Percentiles rank a stretch among this genome's conserved stretches.
These are phyloP conservation scores for Aureobasidium sp. DNA, from an alignment of 2,329 filamentous ascomycete genomes.

Conservation along the genomic window DNA sequence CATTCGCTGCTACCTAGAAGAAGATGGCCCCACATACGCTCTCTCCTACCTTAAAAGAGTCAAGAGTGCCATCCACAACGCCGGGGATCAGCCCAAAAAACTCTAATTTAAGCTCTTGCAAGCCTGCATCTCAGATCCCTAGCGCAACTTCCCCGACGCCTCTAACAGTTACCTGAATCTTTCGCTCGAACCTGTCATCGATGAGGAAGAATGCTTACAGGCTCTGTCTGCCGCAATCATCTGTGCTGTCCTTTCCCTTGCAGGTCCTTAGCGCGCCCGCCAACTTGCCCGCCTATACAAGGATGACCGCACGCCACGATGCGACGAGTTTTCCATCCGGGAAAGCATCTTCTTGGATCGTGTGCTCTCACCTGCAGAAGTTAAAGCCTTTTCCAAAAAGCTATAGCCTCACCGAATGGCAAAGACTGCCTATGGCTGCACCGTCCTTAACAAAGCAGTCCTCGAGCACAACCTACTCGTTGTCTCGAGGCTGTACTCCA, in stretches of 20 bases:
- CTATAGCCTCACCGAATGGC: constrained; percentile 85
- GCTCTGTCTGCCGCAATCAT: constrained; percentile 82
- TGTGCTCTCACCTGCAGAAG: constrained; percentile 69
- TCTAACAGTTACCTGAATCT: constrained; percentile 83
- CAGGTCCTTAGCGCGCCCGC: constrained; percentile 74
- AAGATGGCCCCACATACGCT: constrained; percentile 78
- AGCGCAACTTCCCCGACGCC: constrained; percentile 81
- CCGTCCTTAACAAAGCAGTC: constrained; percentile 85
- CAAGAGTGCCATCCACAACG: constrained; percentile 80
- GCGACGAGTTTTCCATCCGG: constrained; percentile 77
- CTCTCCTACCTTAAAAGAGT: constrained; percentile 88
- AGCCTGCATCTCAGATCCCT: constrained; percentile 85
- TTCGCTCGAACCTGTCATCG: constrained; percentile 67
- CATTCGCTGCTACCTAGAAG: constrained; percentile 86
- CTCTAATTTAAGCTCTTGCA: constrained; percentile 86
- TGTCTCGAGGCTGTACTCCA: constrained; percentile 53
- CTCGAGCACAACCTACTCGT: constrained; percentile 93
- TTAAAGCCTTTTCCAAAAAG: constrained; percentile 72
- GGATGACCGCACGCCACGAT: constrained; percentile 70
- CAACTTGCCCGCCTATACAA: constrained; percentile 85
- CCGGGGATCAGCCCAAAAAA: constrained; percentile 63
- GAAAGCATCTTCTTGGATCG: constrained; percentile 98
- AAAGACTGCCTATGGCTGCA: constrained; percentile 80
- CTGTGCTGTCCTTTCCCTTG: constrained; percentile 85
- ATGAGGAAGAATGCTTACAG: constrained; percentile 76